phyloP scores from a whole-genome alignment of 441 rosid genomes.

The Melastoma candidum region DNA sequence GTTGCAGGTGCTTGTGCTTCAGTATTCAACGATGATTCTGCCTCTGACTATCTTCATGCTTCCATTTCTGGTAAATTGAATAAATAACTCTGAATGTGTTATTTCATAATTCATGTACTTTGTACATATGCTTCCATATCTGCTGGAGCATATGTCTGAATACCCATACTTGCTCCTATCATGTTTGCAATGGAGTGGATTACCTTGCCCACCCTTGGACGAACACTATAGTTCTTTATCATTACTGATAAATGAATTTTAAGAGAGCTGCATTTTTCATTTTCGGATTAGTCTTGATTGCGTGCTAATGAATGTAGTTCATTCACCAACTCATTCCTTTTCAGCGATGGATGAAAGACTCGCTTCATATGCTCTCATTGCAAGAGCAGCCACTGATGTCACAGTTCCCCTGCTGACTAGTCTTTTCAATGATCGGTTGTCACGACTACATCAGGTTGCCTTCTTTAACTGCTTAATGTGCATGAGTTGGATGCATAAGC shows the following conservation, averaged over 20 bases:
- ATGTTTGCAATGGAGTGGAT: conserved; percentile 2
- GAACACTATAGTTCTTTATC: too few relatives aligned
- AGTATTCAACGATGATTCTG: conserved; percentile 55
- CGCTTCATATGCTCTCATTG: conserved; percentile 94
- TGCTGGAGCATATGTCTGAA: background rate
- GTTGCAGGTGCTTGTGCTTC: conserved; percentile 71
- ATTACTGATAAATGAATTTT: too few relatives aligned
- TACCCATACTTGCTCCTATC: background rate
- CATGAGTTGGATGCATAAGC: conserved; percentile 18
- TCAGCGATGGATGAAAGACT: conserved; percentile 98
- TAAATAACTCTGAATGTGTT: conserved; percentile 6
- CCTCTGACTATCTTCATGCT: conserved; percentile 58
- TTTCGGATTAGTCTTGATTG: too few relatives aligned
- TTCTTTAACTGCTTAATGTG: conserved; percentile 8
- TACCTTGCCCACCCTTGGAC: background rate
- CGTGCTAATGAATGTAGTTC: too few relatives aligned
- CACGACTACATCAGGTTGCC: conserved; percentile 77
- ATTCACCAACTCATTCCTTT: conserved; percentile 13
- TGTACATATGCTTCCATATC: too few relatives aligned
- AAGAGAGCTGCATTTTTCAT: too few relatives aligned
- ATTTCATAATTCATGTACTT: background rate
- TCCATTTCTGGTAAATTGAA: conserved; percentile 70
- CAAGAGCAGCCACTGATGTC: conserved; percentile 76
- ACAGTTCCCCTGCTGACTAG: conserved; percentile 73
- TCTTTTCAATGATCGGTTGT: conserved; percentile 61